Percentiles rank a stretch among this genome's conserved stretches.
phyloP scores from a whole-genome alignment of 1,284 basidiomycete genomes.

The Boletus smithii region DNA sequence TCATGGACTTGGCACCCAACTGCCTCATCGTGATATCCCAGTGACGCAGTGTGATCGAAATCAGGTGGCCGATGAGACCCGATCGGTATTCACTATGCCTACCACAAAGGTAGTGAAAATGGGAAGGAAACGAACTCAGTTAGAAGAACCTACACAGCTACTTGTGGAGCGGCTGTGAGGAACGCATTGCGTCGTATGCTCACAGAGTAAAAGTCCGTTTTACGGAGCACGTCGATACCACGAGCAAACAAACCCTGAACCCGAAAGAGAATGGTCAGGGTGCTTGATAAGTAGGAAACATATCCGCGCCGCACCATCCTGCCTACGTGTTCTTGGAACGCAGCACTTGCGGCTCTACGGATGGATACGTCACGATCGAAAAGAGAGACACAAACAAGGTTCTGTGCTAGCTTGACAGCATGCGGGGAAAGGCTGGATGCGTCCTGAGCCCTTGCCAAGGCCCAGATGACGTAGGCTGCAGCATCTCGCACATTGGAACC shows the following conservation, averaged over 20 bases:
- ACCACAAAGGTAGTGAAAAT: conserved; percentile 8
- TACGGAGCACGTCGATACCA: conserved; percentile 89
- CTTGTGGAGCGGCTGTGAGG: conserved; percentile 76
- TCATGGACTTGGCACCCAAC: conserved; percentile 77
- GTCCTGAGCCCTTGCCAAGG: conserved; percentile 78
- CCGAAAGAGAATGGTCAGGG: conserved; percentile 18
- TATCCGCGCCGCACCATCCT: conserved; percentile 63
- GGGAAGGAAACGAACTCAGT: conserved; percentile 2
- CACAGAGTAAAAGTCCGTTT: conserved; percentile 94
- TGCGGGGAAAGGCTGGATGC: conserved; percentile 58
- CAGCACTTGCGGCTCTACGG: conserved; percentile 94
- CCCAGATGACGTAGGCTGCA: conserved; percentile 94
- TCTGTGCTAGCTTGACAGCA: conserved; percentile 64
- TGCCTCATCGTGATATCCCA: conserved; percentile 86
- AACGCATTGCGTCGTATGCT: conserved; percentile 85
- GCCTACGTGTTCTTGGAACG: conserved; percentile 97
- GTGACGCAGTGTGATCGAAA: conserved; percentile 77
- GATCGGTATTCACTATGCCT: conserved; percentile 72
- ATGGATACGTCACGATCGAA: conserved; percentile 95
- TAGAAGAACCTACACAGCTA: conserved; percentile 66
- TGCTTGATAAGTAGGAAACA: conserved; percentile 8
- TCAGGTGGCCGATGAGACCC: conserved; percentile 71
- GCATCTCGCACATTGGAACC: conserved; percentile 95
- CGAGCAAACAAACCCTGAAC: conserved; percentile 81
- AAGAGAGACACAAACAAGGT: conserved; percentile 75